Base-by-base conservation (phyloP, 1,284 basidiomycete species). In the Leccinum fallax region DNA sequence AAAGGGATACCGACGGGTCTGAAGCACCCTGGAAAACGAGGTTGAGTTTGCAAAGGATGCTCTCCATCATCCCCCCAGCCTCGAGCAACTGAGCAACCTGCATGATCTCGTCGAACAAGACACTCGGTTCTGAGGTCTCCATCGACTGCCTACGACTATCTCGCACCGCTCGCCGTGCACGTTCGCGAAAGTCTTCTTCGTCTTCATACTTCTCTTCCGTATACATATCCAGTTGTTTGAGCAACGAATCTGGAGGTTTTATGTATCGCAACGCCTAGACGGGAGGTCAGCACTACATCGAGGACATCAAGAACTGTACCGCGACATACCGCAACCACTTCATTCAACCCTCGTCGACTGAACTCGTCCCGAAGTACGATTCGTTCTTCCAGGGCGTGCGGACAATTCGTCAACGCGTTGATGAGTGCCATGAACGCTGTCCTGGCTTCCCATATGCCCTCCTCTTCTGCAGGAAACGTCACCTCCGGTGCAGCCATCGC, bases 131-230 rank as follows among this genome's bases (percentile, higher is more conserved):
- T 1, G 82, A 83, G 6, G 72, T 70, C 9, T 77, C 71, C 21
- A 76, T 69, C 26, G 78, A 71, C 59, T 81, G 78, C 15, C 66
- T 71, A 43, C 68, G 68, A 53, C 67, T 72, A 58, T 73, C 67
- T 46, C 71, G 71, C 60, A 87, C 76, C n/a, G 84, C 69, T 64
- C 73, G 77, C 13, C 80, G 78, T 16, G 84, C 79, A 36, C 84
- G 83, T 61, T 93, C 88, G 19, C 87, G 85, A 74, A 94, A 81
- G 59, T 95, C 92, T 71, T 92, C 88, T 72, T 93, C 89, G 73
- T 97, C 94, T 66, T 95, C 93, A 56, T 90, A 91, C 68, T 93
- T 92, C 73, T 95, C 94, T 66, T 97, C 93, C 0, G 85, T 83
- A 68, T 94, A 96, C 1, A 76, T 75, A 52, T 94, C 92, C 11